Conservation (phyloP, 1,139 yeast genomes). For the Suhomyces yuchorum region DNA sequence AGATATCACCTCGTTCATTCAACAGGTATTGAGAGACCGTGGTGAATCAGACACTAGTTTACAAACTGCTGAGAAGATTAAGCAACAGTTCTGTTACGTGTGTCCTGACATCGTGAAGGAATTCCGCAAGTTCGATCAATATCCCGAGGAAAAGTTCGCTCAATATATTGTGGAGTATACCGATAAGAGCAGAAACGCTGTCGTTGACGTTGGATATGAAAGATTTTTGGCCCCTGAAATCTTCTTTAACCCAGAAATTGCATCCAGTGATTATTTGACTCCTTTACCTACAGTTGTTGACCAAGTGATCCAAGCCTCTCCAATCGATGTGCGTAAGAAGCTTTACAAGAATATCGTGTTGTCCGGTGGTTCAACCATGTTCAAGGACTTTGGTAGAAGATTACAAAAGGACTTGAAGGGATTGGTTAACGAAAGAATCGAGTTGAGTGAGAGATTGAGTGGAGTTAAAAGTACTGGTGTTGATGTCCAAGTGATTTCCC, state of each 20-base stretch:
- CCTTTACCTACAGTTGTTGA: constrained; percentile 96
- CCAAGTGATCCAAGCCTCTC: constrained; percentile 90
- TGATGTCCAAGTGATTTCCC: constrained; percentile 95
- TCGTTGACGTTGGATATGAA: constrained; percentile 95
- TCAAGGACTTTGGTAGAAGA: constrained; percentile 96
- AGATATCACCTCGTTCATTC: constrained; percentile 93
- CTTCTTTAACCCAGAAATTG: constrained; percentile 97
- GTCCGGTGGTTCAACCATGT: constrained; percentile 98
- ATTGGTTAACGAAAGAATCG: constrained; percentile 86
- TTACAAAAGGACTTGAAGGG: constrained; percentile 90
- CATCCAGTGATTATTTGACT: constrained; percentile 90
- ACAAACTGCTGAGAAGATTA: constrained; percentile 94
- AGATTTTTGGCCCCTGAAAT: constrained; percentile 97
- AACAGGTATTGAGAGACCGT: constrained; percentile 90
- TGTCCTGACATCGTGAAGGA: constrained; percentile 98
- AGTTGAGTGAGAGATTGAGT: constrained; percentile 73
- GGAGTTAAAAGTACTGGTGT: constrained; percentile 92
- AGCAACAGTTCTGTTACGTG: constrained; percentile 95
- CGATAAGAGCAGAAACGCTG: constrained; percentile 66
- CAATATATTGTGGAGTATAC: constrained; percentile 84
- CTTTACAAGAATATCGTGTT: constrained; percentile 92
- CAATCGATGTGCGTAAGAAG: constrained; percentile 97
- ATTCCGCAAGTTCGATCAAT: constrained; percentile 90
- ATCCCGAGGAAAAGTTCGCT: constrained; percentile 86
- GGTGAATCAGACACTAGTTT: constrained; percentile 94